Evolutionary conservation across 306 rosid genomes (phyloP).

Genomic region (Sophora flavescens): DNA sequence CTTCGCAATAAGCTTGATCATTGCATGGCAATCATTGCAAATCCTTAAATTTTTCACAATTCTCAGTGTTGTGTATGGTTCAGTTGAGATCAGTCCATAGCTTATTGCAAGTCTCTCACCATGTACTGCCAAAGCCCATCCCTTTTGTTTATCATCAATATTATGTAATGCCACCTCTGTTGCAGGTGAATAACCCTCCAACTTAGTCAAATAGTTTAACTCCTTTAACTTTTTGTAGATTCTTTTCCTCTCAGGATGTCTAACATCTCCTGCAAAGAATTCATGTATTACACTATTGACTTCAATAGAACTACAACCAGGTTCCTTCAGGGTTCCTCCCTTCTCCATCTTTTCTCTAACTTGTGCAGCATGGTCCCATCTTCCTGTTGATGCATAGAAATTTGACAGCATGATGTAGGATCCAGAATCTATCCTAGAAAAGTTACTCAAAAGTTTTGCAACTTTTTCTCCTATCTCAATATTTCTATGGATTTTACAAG

Average conservation of each 20-base stretch:
- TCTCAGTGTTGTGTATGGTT: conserved; percentile 48
- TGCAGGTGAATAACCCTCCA: conserved; percentile 54
- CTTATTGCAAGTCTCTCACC: conserved; percentile 63
- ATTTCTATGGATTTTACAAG: conserved; percentile 58
- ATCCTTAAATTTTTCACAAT: conserved; percentile 57
- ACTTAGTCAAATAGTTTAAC: conserved; percentile 45
- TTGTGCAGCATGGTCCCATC: conserved; percentile 47
- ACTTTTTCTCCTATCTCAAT: conserved; percentile 52
- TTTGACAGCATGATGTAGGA: conserved; percentile 55
- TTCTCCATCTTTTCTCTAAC: conserved; percentile 57
- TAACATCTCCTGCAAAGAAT: conserved; percentile 59
- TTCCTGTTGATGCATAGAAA: conserved; percentile 56
- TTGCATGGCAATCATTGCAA: conserved; percentile 57
- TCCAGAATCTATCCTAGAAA: conserved; percentile 52
- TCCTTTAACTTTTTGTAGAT: conserved; percentile 52
- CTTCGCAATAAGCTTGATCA: conserved; percentile 57
- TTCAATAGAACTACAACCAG: conserved; percentile 64
- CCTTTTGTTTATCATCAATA: conserved; percentile 52
- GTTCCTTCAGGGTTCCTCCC: conserved; percentile 55
- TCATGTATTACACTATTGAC: conserved; percentile 58
- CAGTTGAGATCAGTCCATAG: conserved; percentile 58
- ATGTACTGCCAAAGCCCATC: conserved; percentile 55
- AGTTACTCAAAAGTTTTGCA: conserved; percentile 49
- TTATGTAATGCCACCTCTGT: conserved; percentile 54
- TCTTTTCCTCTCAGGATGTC: conserved; percentile 53